These are phyloP conservation scores for Penicilliopsis zonata DNA, from an alignment of 495 filamentous ascomycete genomes.

Conservation along the genomic window DNA sequence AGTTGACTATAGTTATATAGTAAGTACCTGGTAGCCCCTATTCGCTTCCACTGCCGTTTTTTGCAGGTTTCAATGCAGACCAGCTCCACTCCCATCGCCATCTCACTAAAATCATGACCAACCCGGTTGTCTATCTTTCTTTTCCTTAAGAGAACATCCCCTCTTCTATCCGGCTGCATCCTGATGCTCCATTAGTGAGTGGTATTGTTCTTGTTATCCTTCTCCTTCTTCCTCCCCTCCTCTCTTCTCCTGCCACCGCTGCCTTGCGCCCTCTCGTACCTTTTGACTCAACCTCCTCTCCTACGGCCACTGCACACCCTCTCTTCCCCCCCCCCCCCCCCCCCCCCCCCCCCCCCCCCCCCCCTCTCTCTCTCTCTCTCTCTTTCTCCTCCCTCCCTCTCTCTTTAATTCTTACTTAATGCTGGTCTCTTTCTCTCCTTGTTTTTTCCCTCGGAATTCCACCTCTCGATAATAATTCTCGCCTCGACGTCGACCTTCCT, in stretches of 20 bases:
- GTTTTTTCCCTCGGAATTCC: not conserved
- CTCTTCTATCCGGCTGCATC: too few relatives aligned
- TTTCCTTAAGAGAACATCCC: too few relatives aligned
- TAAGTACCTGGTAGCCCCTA: too few relatives aligned
- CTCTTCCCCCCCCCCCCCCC: conserved; percentile 1
- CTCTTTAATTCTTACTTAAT: conserved; percentile 5
- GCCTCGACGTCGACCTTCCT: not conserved
- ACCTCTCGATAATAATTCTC: conserved; percentile 1
- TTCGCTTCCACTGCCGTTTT: too few relatives aligned
- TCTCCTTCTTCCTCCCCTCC: conserved; percentile 3
- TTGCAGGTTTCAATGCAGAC: too few relatives aligned
- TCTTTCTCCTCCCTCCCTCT: conserved; percentile 1
- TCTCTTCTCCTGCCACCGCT: conserved; percentile 1
- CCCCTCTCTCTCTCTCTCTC: conserved; percentile 3
- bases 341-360: not conserved
- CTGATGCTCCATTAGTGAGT: not conserved
- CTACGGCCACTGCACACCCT: not conserved
- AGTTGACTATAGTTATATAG: too few relatives aligned
- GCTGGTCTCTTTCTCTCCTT: not conserved
- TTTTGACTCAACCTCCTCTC: too few relatives aligned
- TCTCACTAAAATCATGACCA: conserved; percentile 1
- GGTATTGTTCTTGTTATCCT: not conserved
- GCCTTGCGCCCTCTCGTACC: too few relatives aligned
- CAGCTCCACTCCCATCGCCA: too few relatives aligned
- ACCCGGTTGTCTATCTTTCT: too few relatives aligned